Base-by-base conservation (phyloP, 176 grass and related monocot species). In the Melocanna baccifera region DNA sequence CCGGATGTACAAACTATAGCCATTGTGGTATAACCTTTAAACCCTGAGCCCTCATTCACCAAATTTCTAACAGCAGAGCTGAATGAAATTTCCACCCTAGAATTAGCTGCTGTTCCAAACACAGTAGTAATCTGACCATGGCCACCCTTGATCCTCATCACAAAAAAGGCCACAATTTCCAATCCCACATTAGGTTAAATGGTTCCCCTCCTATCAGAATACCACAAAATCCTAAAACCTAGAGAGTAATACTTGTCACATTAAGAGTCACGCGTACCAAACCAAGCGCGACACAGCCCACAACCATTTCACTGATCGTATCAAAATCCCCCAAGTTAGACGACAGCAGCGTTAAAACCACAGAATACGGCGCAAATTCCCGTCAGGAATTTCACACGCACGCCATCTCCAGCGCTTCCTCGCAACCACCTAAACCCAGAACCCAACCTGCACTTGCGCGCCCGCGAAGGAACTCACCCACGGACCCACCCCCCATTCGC, bases 1-100 rank as follows among this genome's bases (percentile, higher is more conserved):
- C 45, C 88, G 78, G 65, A 83, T 71, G 73, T n/a, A 76, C 34
- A 18, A 42, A 69, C 41, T 69, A 42, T 18, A 68, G 14, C 20
- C 62, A 2, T 36, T 39, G 12, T 20, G 18, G 43, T 53, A 19
- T 41, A 51, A 25, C 41, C 62, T 3, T 61, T 81, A 89, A 85
- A 86, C 71, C 77, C 70, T 50, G 69, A 69, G 62, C 73, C 45
- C 8, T 6, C 51, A 74, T 20, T 51, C 43, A 73, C 22, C 12
- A 20, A 41, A 40, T 63, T 58, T 75, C 5, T 61, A 80, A 3
- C 29, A 40, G 30, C 40, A 34, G 4, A 30, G 48, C 30, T 25
- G n/a, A 62, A 26, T 6, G n/a, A 28, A 80, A 58, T 0, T 34
- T 7, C 7, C 61, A 52, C 9, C 51, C 18, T n/a, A 69, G 42